Conservation (phyloP, 2,329 filamentous ascomycete species). For the Pseudocercospora crystallina region DNA sequence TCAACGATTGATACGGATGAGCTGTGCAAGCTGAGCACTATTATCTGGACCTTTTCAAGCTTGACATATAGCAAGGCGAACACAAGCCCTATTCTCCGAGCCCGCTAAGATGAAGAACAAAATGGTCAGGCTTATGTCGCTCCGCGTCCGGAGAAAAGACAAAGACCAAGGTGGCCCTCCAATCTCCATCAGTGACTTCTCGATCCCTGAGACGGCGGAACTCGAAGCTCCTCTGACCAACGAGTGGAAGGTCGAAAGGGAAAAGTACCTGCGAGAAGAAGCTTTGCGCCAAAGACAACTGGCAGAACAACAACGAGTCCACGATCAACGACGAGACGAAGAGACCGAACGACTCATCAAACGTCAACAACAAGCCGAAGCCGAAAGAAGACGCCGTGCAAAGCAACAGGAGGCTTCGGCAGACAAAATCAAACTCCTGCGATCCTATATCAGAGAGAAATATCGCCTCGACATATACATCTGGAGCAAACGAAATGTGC, state of each 20-base stretch:
- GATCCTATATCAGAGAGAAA: neutral
- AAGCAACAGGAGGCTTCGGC: neutral
- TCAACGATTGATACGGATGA: no score
- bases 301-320: neutral
- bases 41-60: no score
- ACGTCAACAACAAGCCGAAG: neutral
- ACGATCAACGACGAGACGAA: neutral
- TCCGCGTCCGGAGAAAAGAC: no score
- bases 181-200: no score
- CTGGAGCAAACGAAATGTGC: slow-evolving; percentile 5
- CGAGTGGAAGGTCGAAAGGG: neutral
- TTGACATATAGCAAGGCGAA: no score
- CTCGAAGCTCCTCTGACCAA: neutral
- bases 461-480: slow-evolving; percentile 4
- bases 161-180: no score
- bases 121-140: no score
- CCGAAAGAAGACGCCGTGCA: neutral
- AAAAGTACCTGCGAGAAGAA: neutral
- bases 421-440: neutral
- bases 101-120: no score
- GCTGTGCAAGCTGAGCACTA: no score
- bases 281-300: no score
- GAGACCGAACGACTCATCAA: neutral
- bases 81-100: no score
- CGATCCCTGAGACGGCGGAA: no score